These are phyloP conservation scores for Gillenia trifoliata DNA, from an alignment of 306 rosid genomes.

Conservation along the genomic window DNA sequence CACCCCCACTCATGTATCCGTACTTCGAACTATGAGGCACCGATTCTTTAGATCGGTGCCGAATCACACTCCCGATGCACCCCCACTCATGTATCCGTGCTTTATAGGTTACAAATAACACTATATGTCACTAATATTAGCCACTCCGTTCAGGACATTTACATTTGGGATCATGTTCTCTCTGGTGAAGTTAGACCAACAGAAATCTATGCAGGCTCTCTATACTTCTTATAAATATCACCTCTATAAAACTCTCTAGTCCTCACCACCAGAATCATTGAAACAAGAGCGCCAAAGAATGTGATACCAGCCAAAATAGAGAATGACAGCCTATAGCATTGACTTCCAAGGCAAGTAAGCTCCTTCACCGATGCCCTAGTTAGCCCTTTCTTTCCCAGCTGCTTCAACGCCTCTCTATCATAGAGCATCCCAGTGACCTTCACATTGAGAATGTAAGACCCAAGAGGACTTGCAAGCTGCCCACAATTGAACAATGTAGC, in stretches of 20 bases:
- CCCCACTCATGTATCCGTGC: too few species aligned
- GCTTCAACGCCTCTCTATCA: conserved; percentile 30
- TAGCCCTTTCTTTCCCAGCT: conserved; percentile 26
- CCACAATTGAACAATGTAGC: conserved; percentile 51
- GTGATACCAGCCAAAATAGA: conserved; percentile 28
- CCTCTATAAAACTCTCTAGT: conserved; percentile 24
- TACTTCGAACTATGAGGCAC: too few species aligned
- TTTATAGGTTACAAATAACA: too few species aligned
- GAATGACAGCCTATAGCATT: conserved; percentile 30
- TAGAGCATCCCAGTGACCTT: conserved; percentile 36
- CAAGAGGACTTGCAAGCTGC: conserved; percentile 43
- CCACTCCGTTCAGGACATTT: too few species aligned
- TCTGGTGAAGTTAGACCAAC: too few species aligned
- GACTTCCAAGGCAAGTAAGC: conserved; percentile 30
- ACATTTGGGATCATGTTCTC: too few species aligned
- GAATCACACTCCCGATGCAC: too few species aligned
- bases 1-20: too few species aligned
- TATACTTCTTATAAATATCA: conserved; percentile 33
- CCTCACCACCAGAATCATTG: conserved; percentile 32
- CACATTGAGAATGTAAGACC: conserved; percentile 41
- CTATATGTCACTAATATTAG: too few species aligned
- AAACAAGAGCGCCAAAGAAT: conserved; percentile 29
- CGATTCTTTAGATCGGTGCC: too few species aligned
- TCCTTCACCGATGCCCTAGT: conserved; percentile 23
- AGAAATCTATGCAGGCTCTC: conserved; percentile 2